phyloP scores from a whole-genome alignment of 805 yeast species.

The Metschnikowia peoriensis region DNA sequence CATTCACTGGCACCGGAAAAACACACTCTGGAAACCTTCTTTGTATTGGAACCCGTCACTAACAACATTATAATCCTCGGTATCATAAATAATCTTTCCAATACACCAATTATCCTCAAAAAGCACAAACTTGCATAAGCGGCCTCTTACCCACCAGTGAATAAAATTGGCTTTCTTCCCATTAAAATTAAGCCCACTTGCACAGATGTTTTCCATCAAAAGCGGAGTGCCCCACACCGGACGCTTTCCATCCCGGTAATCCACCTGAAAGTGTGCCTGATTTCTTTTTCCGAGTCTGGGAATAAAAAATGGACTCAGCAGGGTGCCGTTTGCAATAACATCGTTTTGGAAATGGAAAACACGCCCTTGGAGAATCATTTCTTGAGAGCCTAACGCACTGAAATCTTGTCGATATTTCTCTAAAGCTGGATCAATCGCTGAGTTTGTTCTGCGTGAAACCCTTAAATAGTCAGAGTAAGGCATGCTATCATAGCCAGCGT shows the following conservation, averaged over 20 bases:
- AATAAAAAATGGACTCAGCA: not conserved
- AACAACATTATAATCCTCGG: not conserved
- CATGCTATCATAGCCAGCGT: not conserved
- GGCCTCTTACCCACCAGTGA: not conserved
- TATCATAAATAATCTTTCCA: not conserved
- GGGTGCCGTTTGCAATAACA: not conserved
- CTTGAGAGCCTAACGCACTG: not conserved
- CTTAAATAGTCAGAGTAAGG: not conserved
- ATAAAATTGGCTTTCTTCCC: not conserved
- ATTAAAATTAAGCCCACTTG: not conserved
- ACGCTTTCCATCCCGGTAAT: not conserved
- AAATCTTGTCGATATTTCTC: not conserved
- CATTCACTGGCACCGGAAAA: not conserved
- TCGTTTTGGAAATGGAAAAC: not conserved
- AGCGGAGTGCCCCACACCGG: not conserved
- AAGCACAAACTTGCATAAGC: not conserved
- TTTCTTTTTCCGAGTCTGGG: not conserved
- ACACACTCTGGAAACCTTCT: not conserved
- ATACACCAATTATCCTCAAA: not conserved
- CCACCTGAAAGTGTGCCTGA: not conserved
- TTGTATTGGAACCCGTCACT: not conserved
- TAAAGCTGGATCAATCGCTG: not conserved
- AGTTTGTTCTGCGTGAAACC: not conserved
- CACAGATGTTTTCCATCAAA: not conserved
- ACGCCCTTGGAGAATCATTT: not conserved